A percentile compares a stretch with the other conserved stretches of the same genome.
Conservation (phyloP, 768 basidiomycete species). For the Butyriboletus loyo region DNA sequence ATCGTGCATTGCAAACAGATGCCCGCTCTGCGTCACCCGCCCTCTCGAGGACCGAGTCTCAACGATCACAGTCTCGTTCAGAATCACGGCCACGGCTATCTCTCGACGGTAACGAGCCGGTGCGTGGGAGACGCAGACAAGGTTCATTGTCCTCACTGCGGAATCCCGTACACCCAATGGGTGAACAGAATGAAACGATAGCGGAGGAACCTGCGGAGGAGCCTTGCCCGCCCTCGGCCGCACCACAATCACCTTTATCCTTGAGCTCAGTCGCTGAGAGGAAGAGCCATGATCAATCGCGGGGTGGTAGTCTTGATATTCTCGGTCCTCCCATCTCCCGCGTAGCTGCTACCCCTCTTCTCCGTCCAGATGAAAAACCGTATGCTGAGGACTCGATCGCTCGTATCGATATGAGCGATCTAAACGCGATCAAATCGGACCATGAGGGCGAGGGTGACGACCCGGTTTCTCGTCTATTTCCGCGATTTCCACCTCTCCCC, state of each 20-base stretch:
- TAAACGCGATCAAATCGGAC: conserved; percentile 29
- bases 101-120: conserved; percentile 10
- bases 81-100: conserved; percentile 18
- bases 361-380: conserved; percentile 1
- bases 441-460: conserved; percentile 27
- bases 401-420: conserved; percentile 31
- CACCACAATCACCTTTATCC: conserved; percentile 1
- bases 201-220: conserved; percentile 14
- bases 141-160: conserved; percentile 30
- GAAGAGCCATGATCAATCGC: conserved; percentile 7
- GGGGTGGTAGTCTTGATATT: conserved; percentile 21
- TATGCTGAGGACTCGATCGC: conserved; percentile 26
- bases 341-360: background rate
- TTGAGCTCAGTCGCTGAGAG: conserved; percentile 7
- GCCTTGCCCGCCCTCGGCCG: background rate
- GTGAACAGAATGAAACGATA: conserved; percentile 15
- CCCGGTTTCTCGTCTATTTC: conserved; percentile 24
- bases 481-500: conserved; percentile 24
- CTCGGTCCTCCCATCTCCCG: conserved; percentile 18
- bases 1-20: conserved; percentile 29
- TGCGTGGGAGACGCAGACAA: conserved; percentile 20
- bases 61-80: conserved; percentile 17
- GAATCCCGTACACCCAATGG: conserved; percentile 15
- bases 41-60: conserved; percentile 17
- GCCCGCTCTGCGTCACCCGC: conserved; percentile 23